Evolutionary conservation across 2,329 filamentous ascomycete genomes (phyloP).

Genomic region (Trichoderma atroviride): DNA sequence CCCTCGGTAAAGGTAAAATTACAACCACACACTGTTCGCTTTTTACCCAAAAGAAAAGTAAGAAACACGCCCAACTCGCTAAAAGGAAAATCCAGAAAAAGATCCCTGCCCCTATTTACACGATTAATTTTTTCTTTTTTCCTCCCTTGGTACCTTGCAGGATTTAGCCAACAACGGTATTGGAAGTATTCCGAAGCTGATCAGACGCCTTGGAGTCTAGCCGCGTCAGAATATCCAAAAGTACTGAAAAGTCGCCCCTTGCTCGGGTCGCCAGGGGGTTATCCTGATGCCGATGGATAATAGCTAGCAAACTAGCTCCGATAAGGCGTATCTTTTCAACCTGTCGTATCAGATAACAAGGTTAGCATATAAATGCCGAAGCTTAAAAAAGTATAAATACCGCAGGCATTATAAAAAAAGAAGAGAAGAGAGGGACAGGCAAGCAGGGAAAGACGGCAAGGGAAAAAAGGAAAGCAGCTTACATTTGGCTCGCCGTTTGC

Average conservation of each 20-base stretch:
- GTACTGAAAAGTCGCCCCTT: conserved; percentile 42
- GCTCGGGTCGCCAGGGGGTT: conserved; percentile 44
- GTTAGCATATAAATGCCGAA: not conserved
- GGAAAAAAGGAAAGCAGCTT: conserved; percentile 26
- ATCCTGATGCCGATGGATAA: conserved; percentile 43
- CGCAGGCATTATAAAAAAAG: not conserved
- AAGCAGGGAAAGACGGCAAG: not conserved
- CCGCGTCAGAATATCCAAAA: conserved; percentile 46
- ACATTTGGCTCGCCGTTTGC: conserved; percentile 47
- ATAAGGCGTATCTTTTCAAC: conserved; percentile 47
- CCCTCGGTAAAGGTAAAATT: conserved; percentile 1
- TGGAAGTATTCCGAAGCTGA: conserved; percentile 38
- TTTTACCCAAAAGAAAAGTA: conserved; percentile 1
- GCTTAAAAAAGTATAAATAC: conserved; percentile 1
- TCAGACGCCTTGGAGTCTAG: conserved; percentile 49
- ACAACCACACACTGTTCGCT: not conserved
- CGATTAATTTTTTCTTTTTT: not conserved
- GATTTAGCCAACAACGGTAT: conserved; percentile 24
- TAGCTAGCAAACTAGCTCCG: conserved; percentile 43
- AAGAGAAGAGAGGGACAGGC: not conserved
- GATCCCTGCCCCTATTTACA: conserved; percentile 16
- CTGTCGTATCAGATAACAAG: conserved; percentile 30
- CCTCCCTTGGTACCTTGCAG: not conserved
- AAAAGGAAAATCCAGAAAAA: not conserved
- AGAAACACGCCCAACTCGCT: conserved; percentile 8